These are phyloP conservation scores for Cyberlindnera saturnus DNA, from an alignment of 805 yeast species.

Conservation along the genomic window DNA sequence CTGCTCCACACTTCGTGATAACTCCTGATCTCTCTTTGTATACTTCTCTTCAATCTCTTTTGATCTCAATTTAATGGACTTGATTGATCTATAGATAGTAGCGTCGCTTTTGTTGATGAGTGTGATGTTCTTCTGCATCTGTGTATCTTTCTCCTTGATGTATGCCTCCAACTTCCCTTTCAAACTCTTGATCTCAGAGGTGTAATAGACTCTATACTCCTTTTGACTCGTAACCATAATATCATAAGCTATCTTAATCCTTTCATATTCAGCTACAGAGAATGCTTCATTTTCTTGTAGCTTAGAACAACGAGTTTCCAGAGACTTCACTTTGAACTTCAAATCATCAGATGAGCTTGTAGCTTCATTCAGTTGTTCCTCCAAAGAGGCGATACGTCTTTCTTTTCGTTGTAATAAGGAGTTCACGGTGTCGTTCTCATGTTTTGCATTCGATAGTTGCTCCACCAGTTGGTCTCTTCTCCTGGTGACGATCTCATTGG, in stretches of 20 bases:
- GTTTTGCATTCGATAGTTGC: slow-evolving; percentile 64
- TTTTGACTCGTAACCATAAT: slow-evolving; percentile 45
- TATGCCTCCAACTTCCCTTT: slow-evolving; percentile 31
- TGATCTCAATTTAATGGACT: slow-evolving; percentile 40
- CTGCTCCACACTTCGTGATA: slow-evolving; percentile 36
- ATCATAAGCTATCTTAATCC: slow-evolving; percentile 54
- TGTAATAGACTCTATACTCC: slow-evolving; percentile 45
- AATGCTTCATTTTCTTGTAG: slow-evolving; percentile 40
- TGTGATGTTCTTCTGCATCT: slow-evolving; percentile 30
- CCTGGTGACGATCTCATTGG: slow-evolving; percentile 39
- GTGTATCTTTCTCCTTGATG: slow-evolving; percentile 30
- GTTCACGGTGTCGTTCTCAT: slow-evolving; percentile 70
- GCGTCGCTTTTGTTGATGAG: slow-evolving; percentile 40
- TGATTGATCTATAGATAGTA: slow-evolving; percentile 43
- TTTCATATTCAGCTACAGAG: slow-evolving; percentile 45
- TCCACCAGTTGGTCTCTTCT: slow-evolving; percentile 52
- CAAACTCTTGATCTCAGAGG: slow-evolving; percentile 35
- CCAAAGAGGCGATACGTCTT: slow-evolving; percentile 61
- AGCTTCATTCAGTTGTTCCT: slow-evolving; percentile 46
- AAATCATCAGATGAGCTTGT: slow-evolving; percentile 41
- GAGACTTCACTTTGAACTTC: slow-evolving; percentile 41
- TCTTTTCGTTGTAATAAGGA: slow-evolving; percentile 66
- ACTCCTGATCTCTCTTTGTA: slow-evolving; percentile 38
- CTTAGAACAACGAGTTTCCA: slow-evolving; percentile 43
- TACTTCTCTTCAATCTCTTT: slow-evolving; percentile 45